phyloP scores from a whole-genome alignment of 139 green algal genomes.

The Mychonastes homosphaera region DNA sequence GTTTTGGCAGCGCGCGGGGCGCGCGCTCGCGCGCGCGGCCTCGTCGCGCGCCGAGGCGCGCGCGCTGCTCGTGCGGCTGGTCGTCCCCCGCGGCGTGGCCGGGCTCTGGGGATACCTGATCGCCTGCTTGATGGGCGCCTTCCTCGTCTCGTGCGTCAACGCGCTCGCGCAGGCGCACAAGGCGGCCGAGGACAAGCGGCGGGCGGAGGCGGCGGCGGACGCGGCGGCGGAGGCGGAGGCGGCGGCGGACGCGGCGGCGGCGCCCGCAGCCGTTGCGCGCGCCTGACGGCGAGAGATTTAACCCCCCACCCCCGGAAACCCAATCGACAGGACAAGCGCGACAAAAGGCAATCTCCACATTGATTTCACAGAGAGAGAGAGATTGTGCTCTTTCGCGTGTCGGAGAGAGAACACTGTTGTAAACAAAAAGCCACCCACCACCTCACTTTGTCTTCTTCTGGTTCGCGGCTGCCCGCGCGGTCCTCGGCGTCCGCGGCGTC shows the following conservation, averaged over 20 bases:
- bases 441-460: background rate
- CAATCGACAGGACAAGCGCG: too few species aligned
- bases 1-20: conserved; percentile 23
- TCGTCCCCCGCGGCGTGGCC: conserved; percentile 33
- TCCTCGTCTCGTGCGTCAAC: conserved; percentile 34
- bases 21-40: background rate
- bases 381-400: background rate
- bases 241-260: too few species aligned
- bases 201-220: too few species aligned
- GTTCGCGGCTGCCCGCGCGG: background rate
- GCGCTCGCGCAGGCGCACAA: conserved; percentile 32
- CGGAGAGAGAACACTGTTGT: background rate
- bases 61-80: background rate
- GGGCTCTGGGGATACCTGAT: conserved; percentile 35
- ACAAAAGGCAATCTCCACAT: too few species aligned
- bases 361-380: background rate
- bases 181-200: conserved; percentile 8
- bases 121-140: conserved; percentile 28
- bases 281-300: too few species aligned
- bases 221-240: too few species aligned
- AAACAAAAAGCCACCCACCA: background rate
- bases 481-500: background rate
- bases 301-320: too few species aligned
- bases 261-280: too few species aligned
- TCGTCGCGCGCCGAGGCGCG: background rate